Evolutionary conservation across 1,284 basidiomycete species (phyloP).

Genomic region (Hymenochaete sp.): DNA sequence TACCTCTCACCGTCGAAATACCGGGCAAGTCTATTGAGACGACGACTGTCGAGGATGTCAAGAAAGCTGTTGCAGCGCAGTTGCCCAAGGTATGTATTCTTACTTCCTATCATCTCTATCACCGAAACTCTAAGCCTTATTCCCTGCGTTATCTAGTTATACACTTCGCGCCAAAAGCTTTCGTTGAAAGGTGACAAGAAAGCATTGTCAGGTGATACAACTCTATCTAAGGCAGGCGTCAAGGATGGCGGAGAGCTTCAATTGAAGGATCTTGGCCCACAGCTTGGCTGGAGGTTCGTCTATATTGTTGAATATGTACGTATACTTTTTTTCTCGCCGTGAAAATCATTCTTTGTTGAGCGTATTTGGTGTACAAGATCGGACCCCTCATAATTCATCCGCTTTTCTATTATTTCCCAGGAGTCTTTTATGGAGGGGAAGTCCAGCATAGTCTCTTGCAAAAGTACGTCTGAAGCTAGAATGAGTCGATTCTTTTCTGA

Average conservation of each 20-base stretch:
- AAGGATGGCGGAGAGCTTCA: constrained; percentile 50
- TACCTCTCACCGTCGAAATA: constrained; percentile 52
- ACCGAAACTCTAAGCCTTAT: not conserved
- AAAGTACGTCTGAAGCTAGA: constrained; percentile 39
- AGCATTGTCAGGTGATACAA: constrained; percentile 53
- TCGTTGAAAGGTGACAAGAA: constrained; percentile 53
- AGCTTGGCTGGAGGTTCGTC: constrained; percentile 79
- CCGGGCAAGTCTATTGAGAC: constrained; percentile 35
- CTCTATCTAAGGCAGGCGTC: constrained; percentile 50
- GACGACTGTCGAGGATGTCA: constrained; percentile 51
- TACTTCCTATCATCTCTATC: not conserved
- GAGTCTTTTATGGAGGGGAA: constrained; percentile 56
- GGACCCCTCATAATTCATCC: constrained; percentile 93
- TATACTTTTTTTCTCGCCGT: constrained; percentile 19
- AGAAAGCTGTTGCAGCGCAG: constrained; percentile 45
- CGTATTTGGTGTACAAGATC: constrained; percentile 37
- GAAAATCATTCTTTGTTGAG: not conserved
- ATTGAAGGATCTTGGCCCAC: constrained; percentile 84
- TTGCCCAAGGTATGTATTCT: constrained; percentile 48
- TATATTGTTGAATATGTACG: constrained; percentile 89
- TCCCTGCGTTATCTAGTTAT: constrained; percentile 41
- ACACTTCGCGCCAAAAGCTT: constrained; percentile 65
- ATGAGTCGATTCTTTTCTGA: constrained; percentile 2
- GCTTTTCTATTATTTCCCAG: constrained; percentile 68
- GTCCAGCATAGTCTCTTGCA: constrained; percentile 75